Percentiles rank a stretch among this genome's conserved stretches.
These are phyloP conservation scores for Pseudomicrostroma phylloplanum DNA, from an alignment of 1,284 basidiomycete species.

Conservation along the genomic window DNA sequence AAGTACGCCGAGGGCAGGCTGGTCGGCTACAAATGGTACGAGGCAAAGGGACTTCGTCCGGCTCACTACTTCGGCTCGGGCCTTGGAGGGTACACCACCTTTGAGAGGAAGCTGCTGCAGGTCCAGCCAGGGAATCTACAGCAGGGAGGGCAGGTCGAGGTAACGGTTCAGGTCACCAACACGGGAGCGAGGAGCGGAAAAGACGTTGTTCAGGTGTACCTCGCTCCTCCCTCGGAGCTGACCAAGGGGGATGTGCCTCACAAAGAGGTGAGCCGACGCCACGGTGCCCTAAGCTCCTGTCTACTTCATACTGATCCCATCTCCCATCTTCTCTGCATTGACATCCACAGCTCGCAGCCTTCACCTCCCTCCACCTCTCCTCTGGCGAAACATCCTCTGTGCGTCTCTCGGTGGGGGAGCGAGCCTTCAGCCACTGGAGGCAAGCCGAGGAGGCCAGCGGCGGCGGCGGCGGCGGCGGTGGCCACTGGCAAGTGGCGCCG, in stretches of 20 bases:
- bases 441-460: too few species aligned
- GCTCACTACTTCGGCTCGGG: conserved; percentile 10
- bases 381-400: conserved; percentile 2
- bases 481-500: conserved; percentile 9
- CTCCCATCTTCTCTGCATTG: background rate
- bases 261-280: conserved; percentile 12
- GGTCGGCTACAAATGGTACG: conserved; percentile 15
- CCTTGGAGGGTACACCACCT: conserved; percentile 17
- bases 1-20: conserved; percentile 13
- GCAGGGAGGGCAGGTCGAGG: background rate
- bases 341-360: conserved; percentile 10
- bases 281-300: too few species aligned
- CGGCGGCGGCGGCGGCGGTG: conserved; percentile 5
- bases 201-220: conserved; percentile 13
- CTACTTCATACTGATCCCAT: background rate
- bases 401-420: conserved; percentile 7
- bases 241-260: conserved; percentile 4
- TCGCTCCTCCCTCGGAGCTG: background rate
- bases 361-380: background rate
- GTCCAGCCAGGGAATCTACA: background rate
- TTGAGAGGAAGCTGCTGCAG: conserved; percentile 5
- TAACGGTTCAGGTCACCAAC: conserved; percentile 12
- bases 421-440: conserved; percentile 9
- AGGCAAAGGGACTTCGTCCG: background rate
- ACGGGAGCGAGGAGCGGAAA: conserved; percentile 13